Base-by-base conservation (phyloP, 306 rosid genomes). In the Fragaria vesca region DNA sequence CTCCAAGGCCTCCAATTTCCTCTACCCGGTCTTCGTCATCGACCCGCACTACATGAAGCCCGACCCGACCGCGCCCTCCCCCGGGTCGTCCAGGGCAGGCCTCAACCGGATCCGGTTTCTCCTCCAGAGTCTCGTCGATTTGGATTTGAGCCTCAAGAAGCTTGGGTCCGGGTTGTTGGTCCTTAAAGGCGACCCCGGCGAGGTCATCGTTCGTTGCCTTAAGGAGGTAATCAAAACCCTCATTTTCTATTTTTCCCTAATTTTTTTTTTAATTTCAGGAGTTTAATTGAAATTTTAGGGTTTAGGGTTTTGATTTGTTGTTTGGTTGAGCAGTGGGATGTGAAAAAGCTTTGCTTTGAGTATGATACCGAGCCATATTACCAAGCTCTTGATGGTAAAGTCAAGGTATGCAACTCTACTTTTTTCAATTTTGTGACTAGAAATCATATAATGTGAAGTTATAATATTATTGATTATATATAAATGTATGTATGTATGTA, bases 11-110 rank as follows among this genome's bases (percentile, higher is more conserved):
- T 70, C 88, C 43, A 66, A 74, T 47, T 74, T 73, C 71, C 78
- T 90, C 3, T 91, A 90, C 78, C 97, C 97, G 8, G 81, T 94
- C 30, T 94, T 94, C 83, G 84, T 92, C 0, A 84, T 92, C 52
- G 98, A 94, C 84, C 96, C 97, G 67, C 97, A 89, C 86, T 92
- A 87, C 81, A 94, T 94, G 98, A 45, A 90, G 51, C 95, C 96
- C 45, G 96, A 90, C 83, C 87, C 88, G 30, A 28, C 61, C 7
- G 73, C 92, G 0, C 81, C 78, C 62, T 78, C 97, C 0, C 84
- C 88, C 66, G 95, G 98, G 6, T 90, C 97, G 0, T 32, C 88
- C 0, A 87, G 84, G 8, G 89, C 97, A 51, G 93, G 95, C 13
- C 83, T 90, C 20, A 94, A 88, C 86, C 92, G 97, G 8, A 90